These are phyloP conservation scores for Cercospora citrullina DNA, from an alignment of 2,329 filamentous ascomycete species.

Conservation along the genomic window DNA sequence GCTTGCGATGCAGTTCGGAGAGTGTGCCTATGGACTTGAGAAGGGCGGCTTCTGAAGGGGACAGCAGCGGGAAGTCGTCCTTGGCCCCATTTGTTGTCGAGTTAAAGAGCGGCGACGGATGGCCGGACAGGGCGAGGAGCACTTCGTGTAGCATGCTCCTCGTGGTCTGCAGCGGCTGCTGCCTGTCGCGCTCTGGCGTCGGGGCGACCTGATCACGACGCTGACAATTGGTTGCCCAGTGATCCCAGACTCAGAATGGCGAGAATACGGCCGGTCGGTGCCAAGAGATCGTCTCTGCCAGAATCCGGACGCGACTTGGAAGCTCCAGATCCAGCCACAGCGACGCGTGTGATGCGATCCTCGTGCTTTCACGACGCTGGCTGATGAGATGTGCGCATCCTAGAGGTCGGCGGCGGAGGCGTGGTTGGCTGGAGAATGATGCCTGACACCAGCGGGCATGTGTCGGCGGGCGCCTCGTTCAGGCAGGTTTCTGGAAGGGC, in stretches of 20 bases:
- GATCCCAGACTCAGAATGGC: not conserved
- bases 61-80: conserved; percentile 55
- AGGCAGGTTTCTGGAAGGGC: conserved; percentile 12
- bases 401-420: not conserved
- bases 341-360: conserved; percentile 2
- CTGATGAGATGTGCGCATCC: not conserved
- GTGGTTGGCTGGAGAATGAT: not conserved
- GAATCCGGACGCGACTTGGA: conserved; percentile 2
- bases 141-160: conserved; percentile 91
- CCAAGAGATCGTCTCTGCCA: not conserved
- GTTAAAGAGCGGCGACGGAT: conserved; percentile 84
- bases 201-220: conserved; percentile 2
- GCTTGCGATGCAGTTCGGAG: conserved; percentile 72
- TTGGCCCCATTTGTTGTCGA: conserved; percentile 24
- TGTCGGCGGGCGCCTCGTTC: not conserved
- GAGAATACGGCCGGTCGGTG: not conserved
- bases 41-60: conserved; percentile 79
- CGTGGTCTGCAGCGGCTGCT: not conserved
- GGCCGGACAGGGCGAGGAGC: conserved; percentile 90
- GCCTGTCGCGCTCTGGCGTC: not conserved
- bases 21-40: conserved; percentile 75
- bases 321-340: not conserved
- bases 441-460: not conserved
- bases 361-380: not conserved
- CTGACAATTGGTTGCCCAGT: not conserved